A percentile compares a stretch with the other conserved stretches of the same genome.
phyloP scores from a whole-genome alignment of 1,139 yeast species.

The Suhomyces guaymorum region DNA sequence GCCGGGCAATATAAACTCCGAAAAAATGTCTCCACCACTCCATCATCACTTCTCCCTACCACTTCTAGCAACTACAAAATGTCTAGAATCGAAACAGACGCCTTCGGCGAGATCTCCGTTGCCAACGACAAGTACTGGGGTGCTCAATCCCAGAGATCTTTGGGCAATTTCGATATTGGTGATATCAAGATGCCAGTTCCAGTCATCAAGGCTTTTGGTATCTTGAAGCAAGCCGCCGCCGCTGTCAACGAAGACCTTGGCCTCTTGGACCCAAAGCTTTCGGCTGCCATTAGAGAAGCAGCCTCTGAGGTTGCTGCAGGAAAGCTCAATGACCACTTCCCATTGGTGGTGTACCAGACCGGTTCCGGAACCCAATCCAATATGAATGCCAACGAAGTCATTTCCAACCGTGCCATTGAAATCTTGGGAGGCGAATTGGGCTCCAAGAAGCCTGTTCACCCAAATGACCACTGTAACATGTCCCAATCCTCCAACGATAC shows the following conservation, averaged over 20 bases:
- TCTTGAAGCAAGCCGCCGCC: constrained; percentile 93
- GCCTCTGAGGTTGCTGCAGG: constrained; percentile 95
- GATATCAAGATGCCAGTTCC: constrained; percentile 88
- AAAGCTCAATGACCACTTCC: constrained; percentile 90
- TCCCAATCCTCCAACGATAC: constrained; percentile 98
- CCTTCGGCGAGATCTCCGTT: constrained; percentile 94
- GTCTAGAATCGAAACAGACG: constrained; percentile 83
- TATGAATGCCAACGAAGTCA: constrained; percentile 98
- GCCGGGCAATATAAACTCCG: constrained; percentile 6
- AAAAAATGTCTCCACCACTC: neutral
- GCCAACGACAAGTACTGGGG: constrained; percentile 90
- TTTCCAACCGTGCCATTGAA: constrained; percentile 97
- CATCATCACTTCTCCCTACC: constrained; percentile 1
- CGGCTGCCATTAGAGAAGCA: constrained; percentile 85
- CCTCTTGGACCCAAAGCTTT: constrained; percentile 73
- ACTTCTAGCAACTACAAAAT: too few species aligned
- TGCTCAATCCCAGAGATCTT: constrained; percentile 95
- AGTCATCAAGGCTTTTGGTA: constrained; percentile 86
- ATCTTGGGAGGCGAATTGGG: constrained; percentile 89
- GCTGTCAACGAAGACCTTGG: constrained; percentile 85
- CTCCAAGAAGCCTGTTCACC: constrained; percentile 91
- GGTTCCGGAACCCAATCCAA: constrained; percentile 98
- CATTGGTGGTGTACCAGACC: constrained; percentile 96
- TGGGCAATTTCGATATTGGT: constrained; percentile 93
- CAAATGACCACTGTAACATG: constrained; percentile 98